Conservation (phyloP, 2,329 filamentous ascomycete genomes). For the Xylariaceae sp. region DNA sequence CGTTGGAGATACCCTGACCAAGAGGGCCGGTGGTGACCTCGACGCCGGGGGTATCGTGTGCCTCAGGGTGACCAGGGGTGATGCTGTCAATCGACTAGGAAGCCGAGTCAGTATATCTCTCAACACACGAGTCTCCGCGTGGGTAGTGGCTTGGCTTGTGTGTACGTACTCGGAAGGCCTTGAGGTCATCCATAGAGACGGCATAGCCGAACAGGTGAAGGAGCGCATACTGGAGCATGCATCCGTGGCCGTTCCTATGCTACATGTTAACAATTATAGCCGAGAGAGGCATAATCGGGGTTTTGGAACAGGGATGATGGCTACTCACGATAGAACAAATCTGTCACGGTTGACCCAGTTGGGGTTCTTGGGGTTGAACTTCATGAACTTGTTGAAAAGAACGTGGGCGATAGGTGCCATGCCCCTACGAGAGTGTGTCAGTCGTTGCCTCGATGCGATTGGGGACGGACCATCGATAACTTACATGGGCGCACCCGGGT, state of each 20-base stretch:
- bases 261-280: slow-evolving; percentile 11
- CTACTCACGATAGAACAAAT: slow-evolving; percentile 94
- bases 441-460: not conserved
- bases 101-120: slow-evolving; percentile 11
- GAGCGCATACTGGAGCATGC: slow-evolving; percentile 98
- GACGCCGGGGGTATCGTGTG: slow-evolving; percentile 91
- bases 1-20: slow-evolving; percentile 94
- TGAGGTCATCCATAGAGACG: slow-evolving; percentile 83
- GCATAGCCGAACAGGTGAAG: slow-evolving; percentile 94
- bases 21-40: slow-evolving; percentile 98
- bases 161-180: slow-evolving; percentile 81
- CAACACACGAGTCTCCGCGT: not conserved
- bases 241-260: slow-evolving; percentile 89
- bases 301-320: not conserved
- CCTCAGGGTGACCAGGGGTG: slow-evolving; percentile 93
- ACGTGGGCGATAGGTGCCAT: slow-evolving; percentile 96
- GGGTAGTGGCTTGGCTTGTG: no score
- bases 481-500: slow-evolving; percentile 96
- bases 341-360: slow-evolving; percentile 95
- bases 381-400: slow-evolving; percentile 98
- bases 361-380: slow-evolving; percentile 99
- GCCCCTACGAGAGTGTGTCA: slow-evolving; percentile 44
- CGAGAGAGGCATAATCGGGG: not conserved
- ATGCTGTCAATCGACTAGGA: slow-evolving; percentile 56
- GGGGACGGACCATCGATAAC: slow-evolving; percentile 25